Percentiles rank a stretch among this genome's conserved stretches.
Conservation (phyloP, 305 asterid species). For the Ilex paraguariensis region DNA sequence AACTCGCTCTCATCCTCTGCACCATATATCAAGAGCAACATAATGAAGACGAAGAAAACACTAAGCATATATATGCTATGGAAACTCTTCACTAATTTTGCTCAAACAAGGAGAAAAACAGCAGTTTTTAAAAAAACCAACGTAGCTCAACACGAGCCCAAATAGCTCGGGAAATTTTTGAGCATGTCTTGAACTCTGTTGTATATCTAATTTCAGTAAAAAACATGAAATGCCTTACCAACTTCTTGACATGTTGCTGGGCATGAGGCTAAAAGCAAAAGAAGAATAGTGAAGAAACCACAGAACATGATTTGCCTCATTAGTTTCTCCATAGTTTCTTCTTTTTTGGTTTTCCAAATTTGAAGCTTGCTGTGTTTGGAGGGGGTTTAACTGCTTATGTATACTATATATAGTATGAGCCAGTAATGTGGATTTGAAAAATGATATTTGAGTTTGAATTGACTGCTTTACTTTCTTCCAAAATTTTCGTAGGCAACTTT, state of each 20-base stretch:
- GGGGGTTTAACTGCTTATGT: neutral
- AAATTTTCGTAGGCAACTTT: too few relatives aligned
- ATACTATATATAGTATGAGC: neutral
- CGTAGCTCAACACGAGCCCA: too few relatives aligned
- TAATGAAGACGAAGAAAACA: neutral
- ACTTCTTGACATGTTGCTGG: constrained; percentile 40
- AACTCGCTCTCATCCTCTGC: constrained; percentile 65
- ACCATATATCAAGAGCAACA: neutral
- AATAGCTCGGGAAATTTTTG: too few relatives aligned
- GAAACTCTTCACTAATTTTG: neutral
- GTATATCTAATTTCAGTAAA: too few relatives aligned
- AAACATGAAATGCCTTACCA: constrained; percentile 24
- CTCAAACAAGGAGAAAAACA: too few relatives aligned
- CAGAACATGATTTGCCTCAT: neutral
- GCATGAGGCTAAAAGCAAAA: constrained; percentile 14
- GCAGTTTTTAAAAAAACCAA: too few relatives aligned
- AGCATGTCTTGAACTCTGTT: too few relatives aligned
- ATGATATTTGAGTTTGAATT: neutral
- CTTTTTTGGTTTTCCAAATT: neutral
- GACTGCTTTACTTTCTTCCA: too few relatives aligned
- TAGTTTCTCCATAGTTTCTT: constrained; percentile 5
- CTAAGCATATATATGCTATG: neutral
- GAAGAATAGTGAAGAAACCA: constrained; percentile 5
- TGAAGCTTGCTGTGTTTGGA: neutral
- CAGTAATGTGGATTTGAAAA: constrained; percentile 6